These are phyloP conservation scores for Verbena officinalis DNA, from an alignment of 257 asterid species.

Conservation along the genomic window DNA sequence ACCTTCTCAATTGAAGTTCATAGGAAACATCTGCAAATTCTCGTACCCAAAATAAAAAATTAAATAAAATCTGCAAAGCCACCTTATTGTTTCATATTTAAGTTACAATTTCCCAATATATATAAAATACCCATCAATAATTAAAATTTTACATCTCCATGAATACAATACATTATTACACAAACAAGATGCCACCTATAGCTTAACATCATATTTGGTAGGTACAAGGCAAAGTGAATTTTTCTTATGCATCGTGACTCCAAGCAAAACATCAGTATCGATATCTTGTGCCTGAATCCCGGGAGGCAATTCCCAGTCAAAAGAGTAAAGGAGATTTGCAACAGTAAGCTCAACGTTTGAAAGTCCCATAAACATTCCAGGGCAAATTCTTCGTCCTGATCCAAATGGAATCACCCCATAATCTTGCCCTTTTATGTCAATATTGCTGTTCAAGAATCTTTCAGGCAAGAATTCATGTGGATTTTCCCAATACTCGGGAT, in stretches of 20 bases:
- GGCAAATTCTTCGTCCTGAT: slow-evolving; percentile 34
- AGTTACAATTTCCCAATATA: too few relatives aligned
- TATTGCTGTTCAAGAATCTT: slow-evolving; percentile 22
- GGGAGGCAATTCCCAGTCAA: slow-evolving; percentile 27
- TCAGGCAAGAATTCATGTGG: slow-evolving; percentile 31
- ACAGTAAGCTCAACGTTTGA: slow-evolving; percentile 24
- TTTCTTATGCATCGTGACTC: slow-evolving; percentile 27
- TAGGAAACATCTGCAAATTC: too few relatives aligned
- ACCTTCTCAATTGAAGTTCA: too few relatives aligned
- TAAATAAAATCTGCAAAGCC: too few relatives aligned
- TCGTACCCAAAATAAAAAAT: too few relatives aligned
- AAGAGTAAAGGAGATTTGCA: slow-evolving; percentile 25
- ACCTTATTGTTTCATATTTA: too few relatives aligned
- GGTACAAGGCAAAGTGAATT: slow-evolving; percentile 24
- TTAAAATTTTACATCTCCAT: too few relatives aligned
- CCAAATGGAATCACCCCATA: slow-evolving; percentile 33
- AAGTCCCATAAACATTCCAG: slow-evolving; percentile 31
- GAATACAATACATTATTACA: too few relatives aligned
- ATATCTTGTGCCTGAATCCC: slow-evolving; percentile 19
- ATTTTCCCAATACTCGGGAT: slow-evolving; percentile 33
- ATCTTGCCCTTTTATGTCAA: slow-evolving; percentile 28
- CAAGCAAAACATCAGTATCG: slow-evolving; percentile 7
- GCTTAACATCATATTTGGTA: slow-evolving; percentile 8
- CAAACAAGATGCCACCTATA: not conserved
- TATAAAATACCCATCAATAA: too few relatives aligned